Evolutionary conservation across 2,329 filamentous ascomycete genomes (phyloP), one percentile per base, ranked within the genome.

Genomic region (Bipolaris sorokiniana): DNA sequence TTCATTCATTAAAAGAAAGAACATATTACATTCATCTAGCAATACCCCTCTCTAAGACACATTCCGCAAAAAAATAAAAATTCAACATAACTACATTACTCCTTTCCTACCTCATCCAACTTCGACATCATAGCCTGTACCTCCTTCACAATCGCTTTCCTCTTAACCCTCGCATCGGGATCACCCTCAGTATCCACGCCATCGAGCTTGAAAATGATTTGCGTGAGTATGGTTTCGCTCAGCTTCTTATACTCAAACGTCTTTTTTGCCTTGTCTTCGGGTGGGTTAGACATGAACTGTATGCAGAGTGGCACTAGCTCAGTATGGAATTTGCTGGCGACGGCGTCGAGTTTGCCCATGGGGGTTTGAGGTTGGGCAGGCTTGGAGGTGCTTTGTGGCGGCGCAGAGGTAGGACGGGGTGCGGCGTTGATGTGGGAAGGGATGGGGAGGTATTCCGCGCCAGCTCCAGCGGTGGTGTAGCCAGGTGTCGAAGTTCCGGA

Each of bases 181-280:
- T 90, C 86, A 5, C 89, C 90, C 46, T 89, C 88, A 0, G 88
- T 88, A 65, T 94, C 90, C 2, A 94, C 86, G 20, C 84, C 87
- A 72, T 95, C 91, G 37, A 92, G 76, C 78, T 93, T 94, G 62
- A 95, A 77, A 36, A 94, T 70, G 2, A 92, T 86, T 66, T 92
- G 89, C 60, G 88, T 86, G 81, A 95, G 81, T 37, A 92, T 84
- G 4, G 88, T 90, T 79, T 95, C 91, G 3, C 86, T 88, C 16
- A 95, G 75, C 71, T 85, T 88, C 72, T 89, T 87, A 73, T 94
- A 88, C 69, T 93, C 89, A 33, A 92, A 90, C 13, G 84, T 83
- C 48, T 85, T 81, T 80, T 90, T 91, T 74, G 88, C 87, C 37
- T 78, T 67, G 13, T 76, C 70, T 3, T 76, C 72, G 0, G 91